Base-by-base conservation (phyloP, 805 yeast species). In the Spencermartinsiella europaea region DNA sequence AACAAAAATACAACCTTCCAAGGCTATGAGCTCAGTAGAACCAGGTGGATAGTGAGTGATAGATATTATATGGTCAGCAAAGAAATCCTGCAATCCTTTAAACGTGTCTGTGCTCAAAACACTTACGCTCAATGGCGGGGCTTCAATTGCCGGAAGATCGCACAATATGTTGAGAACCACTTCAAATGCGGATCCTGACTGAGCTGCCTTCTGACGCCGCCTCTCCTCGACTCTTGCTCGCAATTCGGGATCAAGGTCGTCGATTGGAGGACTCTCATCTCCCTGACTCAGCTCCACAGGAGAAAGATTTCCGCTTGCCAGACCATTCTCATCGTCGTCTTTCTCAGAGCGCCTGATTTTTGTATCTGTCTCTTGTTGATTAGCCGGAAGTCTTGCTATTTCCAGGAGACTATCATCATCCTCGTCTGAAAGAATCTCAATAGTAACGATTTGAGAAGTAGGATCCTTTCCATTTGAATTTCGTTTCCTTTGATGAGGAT, bases 1-100 rank as follows among this genome's bases (percentile, higher is more conserved):
- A 2, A 48, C 43, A 31, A 51, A 27, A 14, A 49, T 25, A 25
- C 31, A 25, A 25, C 12, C 12, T 7, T 25, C 7, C 7, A 25
- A 12, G 12, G 31, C 12, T 25, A 12, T 25, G 7, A 12, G 10
- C 31, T 25, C 10, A 25, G 7, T 12, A 7, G 31, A 25, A 25
- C 10, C 7, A 7, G 10, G 31, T 7, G 7, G 31, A 25, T 7
- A 25, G 7, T 12, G 10, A 25, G 12, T 7, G 7, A 7, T 25
- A 7, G 31, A 7, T 25, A 25, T 25, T 12, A 25, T 25, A 12
- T 7, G 12, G 12, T 7, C 40, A 2, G 47, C 38, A 8, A 40
- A 34, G 10, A 17, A 21, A 16, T 21, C 36, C 34, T 8, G 41
- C 34, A 15, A 12, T 20, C 10, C 33, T n/a, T 40, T 17, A 21